A percentile compares a stretch with the other conserved stretches of the same genome.
These are phyloP conservation scores for Xerocomus brunneocitrinus DNA, from an alignment of 768 basidiomycete genomes.

Conservation along the genomic window DNA sequence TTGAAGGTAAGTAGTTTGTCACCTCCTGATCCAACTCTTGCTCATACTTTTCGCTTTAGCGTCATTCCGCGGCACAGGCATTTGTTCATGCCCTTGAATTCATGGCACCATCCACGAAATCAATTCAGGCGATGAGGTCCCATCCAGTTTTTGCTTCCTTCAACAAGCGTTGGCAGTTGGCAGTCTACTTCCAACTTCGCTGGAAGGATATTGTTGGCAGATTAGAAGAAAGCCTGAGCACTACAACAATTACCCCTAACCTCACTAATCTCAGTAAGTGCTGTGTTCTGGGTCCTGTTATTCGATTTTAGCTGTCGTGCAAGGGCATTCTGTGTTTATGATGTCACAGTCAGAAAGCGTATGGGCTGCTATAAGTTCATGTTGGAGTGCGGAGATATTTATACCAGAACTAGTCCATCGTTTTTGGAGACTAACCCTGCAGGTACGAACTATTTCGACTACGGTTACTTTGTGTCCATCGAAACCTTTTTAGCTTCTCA, in stretches of 20 bases:
- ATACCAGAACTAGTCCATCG: conserved; percentile 76
- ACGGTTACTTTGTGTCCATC: background rate
- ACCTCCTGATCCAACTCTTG: background rate
- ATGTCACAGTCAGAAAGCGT: conserved; percentile 62
- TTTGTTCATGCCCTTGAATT: conserved; percentile 82
- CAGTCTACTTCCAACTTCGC: conserved; percentile 93
- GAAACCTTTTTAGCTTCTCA: conserved; percentile 55
- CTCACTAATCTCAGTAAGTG: conserved; percentile 37
- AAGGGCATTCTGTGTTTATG: conserved; percentile 39
- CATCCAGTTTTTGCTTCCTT: conserved; percentile 72
- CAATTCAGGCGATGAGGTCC: conserved; percentile 66
- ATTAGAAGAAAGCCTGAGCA: conserved; percentile 64
- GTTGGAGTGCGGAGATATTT: conserved; percentile 86
- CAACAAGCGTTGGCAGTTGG: conserved; percentile 88
- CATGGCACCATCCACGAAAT: conserved; percentile 68
- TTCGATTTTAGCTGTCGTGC: background rate
- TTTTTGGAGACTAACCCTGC: conserved; percentile 90
- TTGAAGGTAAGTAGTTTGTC: conserved; percentile 55
- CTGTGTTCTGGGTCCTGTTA: background rate
- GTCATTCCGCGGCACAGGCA: conserved; percentile 77
- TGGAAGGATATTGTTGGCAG: conserved; percentile 89
- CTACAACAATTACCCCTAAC: conserved; percentile 38
- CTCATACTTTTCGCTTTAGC: conserved; percentile 39
- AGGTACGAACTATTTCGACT: conserved; percentile 45
- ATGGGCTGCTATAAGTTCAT: conserved; percentile 68